Evolutionary conservation across 192 early-diverging fungal species (phyloP), one percentile per base, ranked within the genome.

Genomic region (Mortierella alpina): DNA sequence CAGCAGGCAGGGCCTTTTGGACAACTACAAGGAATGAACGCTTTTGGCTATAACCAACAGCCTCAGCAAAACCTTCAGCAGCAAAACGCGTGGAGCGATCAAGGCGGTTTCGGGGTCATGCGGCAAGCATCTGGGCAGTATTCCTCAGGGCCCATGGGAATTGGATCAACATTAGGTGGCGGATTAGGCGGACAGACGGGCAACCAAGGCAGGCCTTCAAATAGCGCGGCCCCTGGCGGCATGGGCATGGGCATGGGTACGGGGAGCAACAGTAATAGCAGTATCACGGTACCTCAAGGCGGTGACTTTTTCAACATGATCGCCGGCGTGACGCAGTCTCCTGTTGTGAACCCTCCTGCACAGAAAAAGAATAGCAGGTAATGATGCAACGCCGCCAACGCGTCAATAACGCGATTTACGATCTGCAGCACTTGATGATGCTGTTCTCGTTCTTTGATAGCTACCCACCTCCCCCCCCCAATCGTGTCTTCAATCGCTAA

Each of bases 301-400:
- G 70, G 70, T 0, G 77, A 80, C 51, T 68, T 80, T 42, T 80
- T 80, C 60, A 59, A 60, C 48, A 72, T 72, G 70, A 80, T 80
- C 52, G 70, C 77, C 6, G 65, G 77, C 14, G 50, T 59, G 5
- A 20, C 70, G 2, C 51, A 60, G 42, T 63, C 77, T 4, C 65
- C 77, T 4, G 52, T 52, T 2, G 48, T 51, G 10, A 65, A 58
- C n/a, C 60, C 70, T 20, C 51, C 49, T 3, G n/a, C 58, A 2
- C 58, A 66, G 15, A 72, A 68, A 48, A 80, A 72, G 66, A 80
- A 80, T 41, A 80, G 58, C 60, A 72, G 70, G 77, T 72, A 80
- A 17, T 41, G 20, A 6, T 47, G 17, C 22, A 3, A 10, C 49
- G 11, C 13, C 6, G 2, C 15, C 22, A 3, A 10, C 49, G 11